Conservation (phyloP, 176 grass and related monocot genomes). For the Juncus effusus region DNA sequence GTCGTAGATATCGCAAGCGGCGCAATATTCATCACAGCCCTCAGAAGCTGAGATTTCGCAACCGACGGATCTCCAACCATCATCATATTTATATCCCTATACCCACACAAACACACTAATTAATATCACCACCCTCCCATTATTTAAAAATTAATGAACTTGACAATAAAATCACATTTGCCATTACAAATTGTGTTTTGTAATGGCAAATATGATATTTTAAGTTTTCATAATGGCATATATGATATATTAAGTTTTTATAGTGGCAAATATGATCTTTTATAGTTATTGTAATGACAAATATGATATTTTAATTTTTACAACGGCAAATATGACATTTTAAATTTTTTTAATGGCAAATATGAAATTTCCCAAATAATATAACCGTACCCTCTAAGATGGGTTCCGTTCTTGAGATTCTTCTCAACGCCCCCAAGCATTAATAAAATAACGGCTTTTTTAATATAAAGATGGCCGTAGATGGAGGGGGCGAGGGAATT, state of each 20-base stretch:
- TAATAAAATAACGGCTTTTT: conserved; percentile 87
- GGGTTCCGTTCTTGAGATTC: conserved; percentile 96
- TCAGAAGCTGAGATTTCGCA: conserved; percentile 93
- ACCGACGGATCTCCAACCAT: conserved; percentile 99
- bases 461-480: conserved; percentile 92
- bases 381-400: conserved; percentile 85
- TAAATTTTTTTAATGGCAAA: no score
- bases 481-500: conserved; percentile 96
- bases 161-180: background rate
- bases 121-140: background rate
- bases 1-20: conserved; percentile 94
- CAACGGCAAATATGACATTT: no score
- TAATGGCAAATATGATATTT: no score
- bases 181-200: background rate
- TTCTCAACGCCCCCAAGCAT: conserved; percentile 99
- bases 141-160: conserved; percentile 6
- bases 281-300: no score
- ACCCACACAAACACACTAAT: conserved; percentile 16
- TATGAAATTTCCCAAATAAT: background rate
- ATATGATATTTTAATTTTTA: no score
- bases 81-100: conserved; percentile 99
- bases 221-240: no score
- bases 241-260: no score
- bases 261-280: no score
- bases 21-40: conserved; percentile 93